Base-by-base conservation (phyloP, 768 basidiomycete genomes). In the Rhodosporidiobolus sp. region DNA sequence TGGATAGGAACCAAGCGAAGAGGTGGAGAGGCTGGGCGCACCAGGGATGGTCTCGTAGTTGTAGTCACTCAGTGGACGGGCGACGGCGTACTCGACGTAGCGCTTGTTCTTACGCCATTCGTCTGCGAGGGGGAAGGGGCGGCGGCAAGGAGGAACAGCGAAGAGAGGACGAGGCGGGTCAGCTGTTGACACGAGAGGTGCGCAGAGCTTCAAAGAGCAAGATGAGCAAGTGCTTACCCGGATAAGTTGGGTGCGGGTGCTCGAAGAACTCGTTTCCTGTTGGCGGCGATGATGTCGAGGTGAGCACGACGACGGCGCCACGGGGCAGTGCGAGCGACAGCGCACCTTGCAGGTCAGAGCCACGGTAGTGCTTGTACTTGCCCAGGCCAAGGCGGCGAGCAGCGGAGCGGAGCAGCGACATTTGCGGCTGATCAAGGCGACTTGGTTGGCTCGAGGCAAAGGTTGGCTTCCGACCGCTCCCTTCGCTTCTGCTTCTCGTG, bases 221-320 rank as follows among this genome's bases (percentile, higher is more conserved):
- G 38, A 7, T 43, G 38, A 43, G 38, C 14, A 5, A 7, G 20
- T 2, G 14, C 67, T 48, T 30, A 75, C 74, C 67, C 1, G 67
- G 58, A 14, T 49, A 57, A 43, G 69, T 67, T 0, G 50, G 48
- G 28, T 73, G 67, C 26, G 77, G 77, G 8, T 63, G 54, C 54
- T 78, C 77, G 35, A 67, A 78, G 68, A 76, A 78, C 26, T 67
- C 22, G 69, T 78, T 78, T 17, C 77, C 77, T 78, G 65, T 20
- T 20, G 26, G 11, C 30, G 11, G 57, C 53, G 54, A 57, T 43
- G 54, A 61, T 43, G 43, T 54, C 34, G 50, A 53, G 30, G 16
- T 28, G 32, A 24, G 66, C 34, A 26, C n/a, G 35, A 16, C 38
- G n/a, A 4, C 46, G 20, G 49, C 49, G 22, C 28, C 43, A 49